phyloP scores from a whole-genome alignment of 2,329 filamentous ascomycete species.

The Phyllosticta capitalensis region DNA sequence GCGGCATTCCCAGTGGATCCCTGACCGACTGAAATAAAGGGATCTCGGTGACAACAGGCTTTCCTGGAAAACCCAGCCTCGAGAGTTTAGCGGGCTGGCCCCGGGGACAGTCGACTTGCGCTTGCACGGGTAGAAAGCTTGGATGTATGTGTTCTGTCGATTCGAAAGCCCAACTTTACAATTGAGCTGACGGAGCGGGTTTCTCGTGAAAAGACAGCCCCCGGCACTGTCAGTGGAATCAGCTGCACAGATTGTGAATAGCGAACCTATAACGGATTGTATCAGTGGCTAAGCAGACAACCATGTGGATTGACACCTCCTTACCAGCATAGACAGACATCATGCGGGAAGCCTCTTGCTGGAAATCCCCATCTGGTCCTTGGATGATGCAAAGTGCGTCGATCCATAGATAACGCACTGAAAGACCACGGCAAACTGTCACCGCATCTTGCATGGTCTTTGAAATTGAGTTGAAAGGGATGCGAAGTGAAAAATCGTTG shows the following conservation, averaged over 20 bases:
- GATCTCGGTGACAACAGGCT: slow-evolving; percentile 1
- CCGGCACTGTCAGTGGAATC: neutral
- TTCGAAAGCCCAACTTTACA: neutral
- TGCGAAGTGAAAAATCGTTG: neutral
- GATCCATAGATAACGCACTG: slow-evolving; percentile 27
- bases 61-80: slow-evolving; percentile 9
- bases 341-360: slow-evolving; percentile 26
- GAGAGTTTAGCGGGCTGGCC: neutral
- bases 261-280: neutral
- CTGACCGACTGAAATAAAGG: slow-evolving; percentile 1
- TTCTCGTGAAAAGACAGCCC: neutral
- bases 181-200: neutral
- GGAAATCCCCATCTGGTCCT: slow-evolving; percentile 24
- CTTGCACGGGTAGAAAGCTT: neutral
- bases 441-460: slow-evolving; percentile 17
- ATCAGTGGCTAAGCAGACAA: no score
- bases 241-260: neutral
- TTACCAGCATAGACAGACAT: slow-evolving; percentile 25
- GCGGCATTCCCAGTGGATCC: slow-evolving; percentile 3
- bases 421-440: slow-evolving; percentile 23
- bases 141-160: neutral
- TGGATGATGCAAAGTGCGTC: slow-evolving; percentile 28
- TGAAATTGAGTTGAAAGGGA: neutral
- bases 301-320: no score
- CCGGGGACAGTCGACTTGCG: neutral